These are phyloP conservation scores for Globisporangium middletonii DNA, from an alignment of 352 stramenopile species.

Conservation along the genomic window DNA sequence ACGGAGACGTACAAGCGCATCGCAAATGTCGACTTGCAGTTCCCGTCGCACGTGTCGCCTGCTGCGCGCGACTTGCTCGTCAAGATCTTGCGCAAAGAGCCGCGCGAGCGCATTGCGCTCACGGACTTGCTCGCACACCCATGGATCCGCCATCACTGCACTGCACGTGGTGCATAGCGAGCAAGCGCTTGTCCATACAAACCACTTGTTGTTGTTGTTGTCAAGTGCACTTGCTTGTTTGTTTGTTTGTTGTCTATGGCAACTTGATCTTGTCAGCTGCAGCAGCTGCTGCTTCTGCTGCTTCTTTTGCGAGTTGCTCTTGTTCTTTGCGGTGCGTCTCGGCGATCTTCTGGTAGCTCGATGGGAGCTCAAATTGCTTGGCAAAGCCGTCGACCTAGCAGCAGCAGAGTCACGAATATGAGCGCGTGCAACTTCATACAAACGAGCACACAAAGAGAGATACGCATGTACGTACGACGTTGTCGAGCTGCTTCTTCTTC, in stretches of 20 bases:
- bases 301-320: slow-evolving; percentile 20
- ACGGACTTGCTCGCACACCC: slow-evolving; percentile 92
- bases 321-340: slow-evolving; percentile 37
- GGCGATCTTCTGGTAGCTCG: slow-evolving; percentile 64
- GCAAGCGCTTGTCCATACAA: slow-evolving; percentile 4
- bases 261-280: slow-evolving; percentile 9
- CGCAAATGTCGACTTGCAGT: slow-evolving; percentile 93
- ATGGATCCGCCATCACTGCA: slow-evolving; percentile 89
- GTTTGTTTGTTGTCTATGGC: neutral
- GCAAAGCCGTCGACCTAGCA: slow-evolving; percentile 52
- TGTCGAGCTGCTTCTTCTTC: slow-evolving; percentile 65
- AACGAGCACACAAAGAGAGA: neutral
- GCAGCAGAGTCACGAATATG: neutral
- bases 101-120: slow-evolving; percentile 90
- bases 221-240: neutral
- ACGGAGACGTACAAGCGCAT: slow-evolving; percentile 97
- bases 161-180: slow-evolving; percentile 5
- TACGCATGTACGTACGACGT: slow-evolving; percentile 25
- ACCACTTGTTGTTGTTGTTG: neutral
- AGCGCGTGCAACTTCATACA: neutral
- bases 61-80: slow-evolving; percentile 93
- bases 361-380: slow-evolving; percentile 71
- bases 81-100: slow-evolving; percentile 94
- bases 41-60: slow-evolving; percentile 88
- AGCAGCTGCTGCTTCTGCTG: slow-evolving; percentile 9